Conservation (phyloP, 2,329 filamentous ascomycete species). For the Fusarium phyllophilum region DNA sequence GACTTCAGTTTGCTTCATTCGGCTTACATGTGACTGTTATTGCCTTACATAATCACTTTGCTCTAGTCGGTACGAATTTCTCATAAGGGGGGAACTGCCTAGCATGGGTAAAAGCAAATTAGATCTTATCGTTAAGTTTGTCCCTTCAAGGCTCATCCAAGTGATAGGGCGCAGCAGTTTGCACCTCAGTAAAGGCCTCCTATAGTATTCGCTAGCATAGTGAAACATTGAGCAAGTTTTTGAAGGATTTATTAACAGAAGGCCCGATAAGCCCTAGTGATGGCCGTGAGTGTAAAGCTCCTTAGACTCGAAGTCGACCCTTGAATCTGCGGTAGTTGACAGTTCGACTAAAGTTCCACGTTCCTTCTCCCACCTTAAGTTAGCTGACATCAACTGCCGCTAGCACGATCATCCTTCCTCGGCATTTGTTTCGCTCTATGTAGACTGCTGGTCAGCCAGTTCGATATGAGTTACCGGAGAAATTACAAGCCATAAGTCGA, state of each 20-base stretch:
- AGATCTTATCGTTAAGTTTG: neutral
- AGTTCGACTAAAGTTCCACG: neutral
- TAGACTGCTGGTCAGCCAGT: no score
- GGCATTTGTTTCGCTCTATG: neutral
- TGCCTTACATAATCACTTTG: rapidly evolving
- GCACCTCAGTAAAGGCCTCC: no score
- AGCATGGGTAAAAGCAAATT: neutral
- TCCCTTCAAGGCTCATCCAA: neutral
- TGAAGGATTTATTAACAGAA: no score
- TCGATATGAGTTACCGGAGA: no score
- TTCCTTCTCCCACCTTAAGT: no score
- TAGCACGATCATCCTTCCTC: no score
- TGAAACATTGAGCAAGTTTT: neutral
- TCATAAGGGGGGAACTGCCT: rapidly evolving
- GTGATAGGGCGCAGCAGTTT: neutral
- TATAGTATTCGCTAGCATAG: no score
- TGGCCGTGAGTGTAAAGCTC: no score
- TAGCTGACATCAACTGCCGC: no score
- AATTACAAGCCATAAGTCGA: no score
- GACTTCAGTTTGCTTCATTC: neutral
- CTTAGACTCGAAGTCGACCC: no score
- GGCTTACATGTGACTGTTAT: neutral
- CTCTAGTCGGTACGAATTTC: rapidly evolving
- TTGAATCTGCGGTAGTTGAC: neutral
- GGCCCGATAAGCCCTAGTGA: neutral